phyloP scores from a whole-genome alignment of 495 filamentous ascomycete genomes.

The Tuber magnatum region DNA sequence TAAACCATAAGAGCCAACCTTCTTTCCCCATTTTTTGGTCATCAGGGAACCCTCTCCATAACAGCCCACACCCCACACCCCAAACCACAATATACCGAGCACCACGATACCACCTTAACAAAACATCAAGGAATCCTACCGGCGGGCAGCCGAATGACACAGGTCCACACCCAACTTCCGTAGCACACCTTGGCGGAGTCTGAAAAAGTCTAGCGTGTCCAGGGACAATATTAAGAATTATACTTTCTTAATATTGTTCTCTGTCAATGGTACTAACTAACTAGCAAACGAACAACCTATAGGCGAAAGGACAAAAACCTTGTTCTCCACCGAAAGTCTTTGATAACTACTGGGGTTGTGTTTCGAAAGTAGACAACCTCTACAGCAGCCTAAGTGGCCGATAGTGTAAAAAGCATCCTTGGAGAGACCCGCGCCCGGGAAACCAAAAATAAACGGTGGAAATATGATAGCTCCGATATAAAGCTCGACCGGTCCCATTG shows the following conservation, averaged over 20 bases:
- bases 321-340: not conserved
- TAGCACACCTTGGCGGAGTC: not conserved
- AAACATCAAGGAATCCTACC: not conserved
- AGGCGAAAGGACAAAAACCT: not conserved
- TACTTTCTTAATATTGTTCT: slow-evolving; percentile 7
- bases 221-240: not conserved
- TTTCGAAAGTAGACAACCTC: no score
- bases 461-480: no score
- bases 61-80: not conserved
- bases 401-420: no score
- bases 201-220: not conserved
- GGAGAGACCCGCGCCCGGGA: no score
- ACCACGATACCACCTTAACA: no score
- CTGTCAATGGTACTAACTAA: not conserved
- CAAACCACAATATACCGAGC: no score
- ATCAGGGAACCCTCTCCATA: not conserved
- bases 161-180: not conserved
- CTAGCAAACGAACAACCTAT: not conserved
- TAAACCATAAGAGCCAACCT: not conserved
- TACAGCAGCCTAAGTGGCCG: no score
- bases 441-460: no score
- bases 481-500: no score
- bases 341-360: not conserved
- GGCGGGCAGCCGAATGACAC: no score
- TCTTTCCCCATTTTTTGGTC: not conserved